Evolutionary conservation across 2,329 filamentous ascomycete genomes (phyloP).

Genomic region (Emergomyces pasteurianus): DNA sequence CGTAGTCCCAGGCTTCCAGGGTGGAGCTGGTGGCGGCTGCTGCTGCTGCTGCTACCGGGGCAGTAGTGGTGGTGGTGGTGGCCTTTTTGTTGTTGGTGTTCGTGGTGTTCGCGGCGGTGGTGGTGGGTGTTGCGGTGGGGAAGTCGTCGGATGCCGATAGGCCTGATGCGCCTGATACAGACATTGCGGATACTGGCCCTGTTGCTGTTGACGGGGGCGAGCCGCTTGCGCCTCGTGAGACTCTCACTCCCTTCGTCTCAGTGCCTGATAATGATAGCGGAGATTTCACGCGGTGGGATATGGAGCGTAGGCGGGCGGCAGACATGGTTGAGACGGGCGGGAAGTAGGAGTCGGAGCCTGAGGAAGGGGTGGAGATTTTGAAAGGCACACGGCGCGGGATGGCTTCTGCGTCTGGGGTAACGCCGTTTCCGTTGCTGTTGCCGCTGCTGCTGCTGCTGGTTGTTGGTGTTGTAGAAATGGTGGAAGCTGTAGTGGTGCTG

Average conservation of each 20-base stretch:
- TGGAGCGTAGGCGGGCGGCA: constrained; percentile 24
- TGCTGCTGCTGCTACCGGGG: constrained; percentile 21
- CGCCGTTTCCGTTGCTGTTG: constrained; percentile 1
- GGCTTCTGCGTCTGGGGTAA: neutral
- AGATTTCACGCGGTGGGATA: constrained; percentile 19
- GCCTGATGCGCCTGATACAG: neutral
- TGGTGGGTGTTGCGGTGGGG: constrained; percentile 23
- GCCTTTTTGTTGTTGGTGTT: no score
- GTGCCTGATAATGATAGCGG: constrained; percentile 23
- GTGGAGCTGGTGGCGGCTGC: constrained; percentile 26
- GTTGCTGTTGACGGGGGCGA: neutral
- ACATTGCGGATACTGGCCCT: constrained; percentile 24
- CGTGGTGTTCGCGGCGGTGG: no score
- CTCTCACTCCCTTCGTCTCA: constrained; percentile 10
- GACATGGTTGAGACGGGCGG: constrained; percentile 21
- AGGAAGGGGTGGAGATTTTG: constrained; percentile 35
- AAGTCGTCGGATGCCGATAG: neutral
- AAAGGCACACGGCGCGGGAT: constrained; percentile 12
- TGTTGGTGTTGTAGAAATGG: constrained; percentile 5
- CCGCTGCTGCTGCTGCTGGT: constrained; percentile 6
- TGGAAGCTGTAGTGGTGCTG: constrained; percentile 12
- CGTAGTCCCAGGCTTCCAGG: constrained; percentile 69
- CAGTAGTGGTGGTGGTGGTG: constrained; percentile 29
- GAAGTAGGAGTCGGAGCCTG: constrained; percentile 55
- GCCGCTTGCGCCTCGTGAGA: neutral